Conservation (phyloP, 345 rosid species). For the Populus alba region DNA sequence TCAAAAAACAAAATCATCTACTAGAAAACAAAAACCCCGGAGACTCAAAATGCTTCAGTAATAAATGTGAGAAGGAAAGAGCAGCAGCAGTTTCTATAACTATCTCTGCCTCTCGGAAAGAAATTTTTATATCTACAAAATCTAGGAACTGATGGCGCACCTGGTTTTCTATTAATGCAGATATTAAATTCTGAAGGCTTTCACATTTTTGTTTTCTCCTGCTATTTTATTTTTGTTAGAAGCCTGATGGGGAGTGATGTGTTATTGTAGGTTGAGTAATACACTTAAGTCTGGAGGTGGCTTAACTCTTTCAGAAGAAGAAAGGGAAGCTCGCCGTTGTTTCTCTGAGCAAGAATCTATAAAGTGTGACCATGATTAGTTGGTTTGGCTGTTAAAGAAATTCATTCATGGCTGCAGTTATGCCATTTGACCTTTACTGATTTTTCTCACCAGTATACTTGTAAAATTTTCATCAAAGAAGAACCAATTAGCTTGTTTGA, state of each 20-base stretch:
- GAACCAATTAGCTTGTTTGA: background rate
- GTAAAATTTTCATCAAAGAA: conserved; percentile 1
- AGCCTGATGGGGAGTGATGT: background rate
- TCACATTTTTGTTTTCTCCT: conserved; percentile 4
- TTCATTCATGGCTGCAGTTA: background rate
- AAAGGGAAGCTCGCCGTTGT: background rate
- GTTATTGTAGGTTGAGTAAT: conserved; percentile 54
- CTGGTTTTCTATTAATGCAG: background rate
- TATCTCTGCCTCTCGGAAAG: background rate
- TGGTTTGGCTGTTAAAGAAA: conserved; percentile 2
- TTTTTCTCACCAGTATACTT: conserved; percentile 5
- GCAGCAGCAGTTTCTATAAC: background rate
- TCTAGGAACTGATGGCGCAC: background rate
- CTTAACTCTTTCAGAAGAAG: conserved; percentile 11
- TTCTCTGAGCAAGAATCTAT: background rate
- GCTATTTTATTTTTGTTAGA: background rate
- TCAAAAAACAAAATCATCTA: background rate
- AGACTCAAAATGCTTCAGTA: background rate
- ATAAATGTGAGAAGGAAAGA: background rate
- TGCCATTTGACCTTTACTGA: conserved; percentile 13
- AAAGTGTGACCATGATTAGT: background rate
- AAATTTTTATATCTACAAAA: background rate
- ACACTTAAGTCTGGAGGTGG: conserved; percentile 53
- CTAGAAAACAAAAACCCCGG: background rate
- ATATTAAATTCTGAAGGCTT: background rate